Base-by-base conservation (phyloP, 805 yeast species). In the Saccharomycopsis sp. region DNA sequence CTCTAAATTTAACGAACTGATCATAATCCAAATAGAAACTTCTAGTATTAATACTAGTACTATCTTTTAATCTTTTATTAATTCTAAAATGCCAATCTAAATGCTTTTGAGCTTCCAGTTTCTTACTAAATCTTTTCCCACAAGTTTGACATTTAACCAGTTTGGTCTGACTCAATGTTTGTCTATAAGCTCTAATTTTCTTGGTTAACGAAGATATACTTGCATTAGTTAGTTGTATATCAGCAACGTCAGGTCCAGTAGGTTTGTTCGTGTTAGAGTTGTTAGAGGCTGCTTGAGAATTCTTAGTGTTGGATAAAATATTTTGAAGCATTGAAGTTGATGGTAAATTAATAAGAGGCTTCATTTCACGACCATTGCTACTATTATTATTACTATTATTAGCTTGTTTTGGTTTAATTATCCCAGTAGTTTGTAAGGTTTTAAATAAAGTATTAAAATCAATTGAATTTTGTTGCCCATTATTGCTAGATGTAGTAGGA, bases 51-150 rank as follows among this genome's bases (percentile, higher is more conserved):
- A 81, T 79, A 33, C 57, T 52, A 22, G 59, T 57, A 23, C 74
- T 73, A 45, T 70, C 74, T 37, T 77, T 75, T 39, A 85, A 67
- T 55, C 83, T 80, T 59, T 85, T 86, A 61, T 87, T 90, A 36
- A 86, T 83, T 55, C 97, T 75, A 67, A 87, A 88, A 67, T 90
- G 97, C 97, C 97, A 90, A 62, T 90, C 98, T 53, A 87, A 66
- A 63, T 93, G 98, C 11, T 26, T 14, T 74, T 74, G 39, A 64
- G 63, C 4, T 62, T 62, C 31, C 62, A 64, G 13, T 87, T 94
- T 39, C 70, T 74, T 2, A 3, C 76, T 70, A 59, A 87, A 93
- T 51, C 99, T 66, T 59, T 85, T 85, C 20, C 97, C 94, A 65
- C 98, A 93, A 16, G 81, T 79, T 13, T 85, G 75, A 66, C 98